Evolutionary conservation across 2,329 filamentous ascomycete genomes (phyloP).

Genomic region (Fusarium mangiferae): DNA sequence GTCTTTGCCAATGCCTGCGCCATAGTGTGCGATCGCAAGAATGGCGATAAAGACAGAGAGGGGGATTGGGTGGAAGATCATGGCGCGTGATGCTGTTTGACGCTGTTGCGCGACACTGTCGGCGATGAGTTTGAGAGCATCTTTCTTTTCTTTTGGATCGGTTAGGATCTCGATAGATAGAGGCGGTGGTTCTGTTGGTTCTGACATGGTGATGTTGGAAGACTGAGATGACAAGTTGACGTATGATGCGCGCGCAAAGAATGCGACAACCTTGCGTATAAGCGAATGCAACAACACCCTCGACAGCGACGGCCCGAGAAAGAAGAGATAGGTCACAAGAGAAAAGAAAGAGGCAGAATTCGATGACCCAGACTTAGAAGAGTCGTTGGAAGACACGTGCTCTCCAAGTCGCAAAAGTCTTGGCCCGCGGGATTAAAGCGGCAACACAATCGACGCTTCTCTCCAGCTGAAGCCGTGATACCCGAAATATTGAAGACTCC

Average conservation of each 20-base stretch:
- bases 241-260: background rate
- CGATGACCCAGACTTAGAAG: background rate
- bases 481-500: conserved; percentile 1
- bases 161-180: conserved; percentile 68
- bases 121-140: conserved; percentile 77
- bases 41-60: conserved; percentile 57
- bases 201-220: conserved; percentile 4
- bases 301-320: background rate
- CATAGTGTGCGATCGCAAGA: conserved; percentile 54
- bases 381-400: background rate
- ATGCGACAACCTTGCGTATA: background rate
- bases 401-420: background rate
- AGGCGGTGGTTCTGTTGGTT: conserved; percentile 59
- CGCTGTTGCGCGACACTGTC: conserved; percentile 87
- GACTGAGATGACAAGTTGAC: background rate
- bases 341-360: background rate
- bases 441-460: conserved; percentile 2
- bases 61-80: conserved; percentile 71
- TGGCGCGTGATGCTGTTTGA: conserved; percentile 69
- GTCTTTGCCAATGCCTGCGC: conserved; percentile 57
- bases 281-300: background rate
- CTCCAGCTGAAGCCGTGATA: conserved; percentile 34
- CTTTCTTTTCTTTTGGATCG: conserved; percentile 66
- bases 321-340: background rate
- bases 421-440: conserved; percentile 25